Conservation (phyloP, 371 early-diverging fungal genomes). For the Mortierella sp. region DNA sequence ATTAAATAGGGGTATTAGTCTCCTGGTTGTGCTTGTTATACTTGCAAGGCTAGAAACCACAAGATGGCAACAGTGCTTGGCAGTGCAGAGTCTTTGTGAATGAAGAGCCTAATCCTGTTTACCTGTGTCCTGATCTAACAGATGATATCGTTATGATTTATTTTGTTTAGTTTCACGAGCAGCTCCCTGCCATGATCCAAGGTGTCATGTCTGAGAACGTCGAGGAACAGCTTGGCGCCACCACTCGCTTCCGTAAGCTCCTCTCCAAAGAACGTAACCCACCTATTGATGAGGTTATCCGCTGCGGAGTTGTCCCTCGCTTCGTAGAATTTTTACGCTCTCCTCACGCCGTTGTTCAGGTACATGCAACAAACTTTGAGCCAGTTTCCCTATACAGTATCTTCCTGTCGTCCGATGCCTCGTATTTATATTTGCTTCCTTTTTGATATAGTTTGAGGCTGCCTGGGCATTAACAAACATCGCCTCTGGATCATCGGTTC, state of each 20-base stretch:
- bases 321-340: constrained; percentile 95
- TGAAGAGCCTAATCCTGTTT: neutral
- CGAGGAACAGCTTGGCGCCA: constrained; percentile 89
- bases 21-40: neutral
- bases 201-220: constrained; percentile 80
- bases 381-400: neutral
- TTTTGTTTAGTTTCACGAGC: constrained; percentile 64
- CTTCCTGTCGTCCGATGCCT: neutral
- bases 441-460: constrained; percentile 91
- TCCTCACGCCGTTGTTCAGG: constrained; percentile 89
- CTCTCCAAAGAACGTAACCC: constrained; percentile 98
- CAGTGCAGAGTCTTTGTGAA: neutral
- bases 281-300: constrained; percentile 98
- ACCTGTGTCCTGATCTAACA: neutral
- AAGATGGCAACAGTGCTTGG: neutral
- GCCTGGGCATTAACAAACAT: constrained; percentile 99
- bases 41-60: neutral
- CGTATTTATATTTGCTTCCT: neutral
- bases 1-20: neutral
- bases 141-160: neutral
- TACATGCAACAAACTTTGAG: constrained; percentile 51
- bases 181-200: constrained; percentile 81
- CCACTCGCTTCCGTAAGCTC: constrained; percentile 95
- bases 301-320: constrained; percentile 93
- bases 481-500: constrained; percentile 99